Base-by-base conservation (phyloP, 177 flowering plant genomes). In the Vitis hybrid region DNA sequence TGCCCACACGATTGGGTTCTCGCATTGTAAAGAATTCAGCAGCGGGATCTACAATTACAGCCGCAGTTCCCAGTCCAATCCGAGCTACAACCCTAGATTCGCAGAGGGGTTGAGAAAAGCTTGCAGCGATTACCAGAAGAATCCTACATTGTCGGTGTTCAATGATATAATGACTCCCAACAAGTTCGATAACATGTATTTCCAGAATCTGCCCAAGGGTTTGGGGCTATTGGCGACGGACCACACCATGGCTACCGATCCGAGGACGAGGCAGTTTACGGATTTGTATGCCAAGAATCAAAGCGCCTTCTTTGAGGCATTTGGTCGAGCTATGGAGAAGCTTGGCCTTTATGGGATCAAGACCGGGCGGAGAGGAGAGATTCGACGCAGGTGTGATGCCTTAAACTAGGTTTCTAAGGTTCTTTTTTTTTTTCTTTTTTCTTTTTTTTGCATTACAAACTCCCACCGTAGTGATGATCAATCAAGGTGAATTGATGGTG, bases 321-420 rank as follows among this genome's bases (percentile, higher is more conserved):
- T 93, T 73, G 83, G 79, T 5, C 66, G 58, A 12, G 95, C 94
- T 1, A 93, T 93, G 91, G 81, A 82, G 85, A 93, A 91, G 85
- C 82, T 88, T 1, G 84, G 94, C 50, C 32, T 83, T 5, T 63
- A 58, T 23, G 77, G 80, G 3, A 77, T 91, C 52, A 80, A 81
- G 80, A 80, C 85, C 0, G 98, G 92, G 10, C 65, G 68, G 10
- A 10, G 64, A 18, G 98, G 98, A 18, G 97, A 93, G 84, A 82
- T 93, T 14, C 72, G 98, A 48, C 84, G 50, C 67, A 79, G 92
- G 70, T 93, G 98, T 69, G 98, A 93, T 74, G 70, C 72, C 11
- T 66, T 88, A 56, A 92, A 92, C 51, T 71, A 58, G 48, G 60
- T 74, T 62, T 61, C 3, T 10, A 54, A 48, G 21, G 60, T 70